Base-by-base conservation (phyloP, 352 stramenopile species). In the Phytophthora melonis region DNA sequence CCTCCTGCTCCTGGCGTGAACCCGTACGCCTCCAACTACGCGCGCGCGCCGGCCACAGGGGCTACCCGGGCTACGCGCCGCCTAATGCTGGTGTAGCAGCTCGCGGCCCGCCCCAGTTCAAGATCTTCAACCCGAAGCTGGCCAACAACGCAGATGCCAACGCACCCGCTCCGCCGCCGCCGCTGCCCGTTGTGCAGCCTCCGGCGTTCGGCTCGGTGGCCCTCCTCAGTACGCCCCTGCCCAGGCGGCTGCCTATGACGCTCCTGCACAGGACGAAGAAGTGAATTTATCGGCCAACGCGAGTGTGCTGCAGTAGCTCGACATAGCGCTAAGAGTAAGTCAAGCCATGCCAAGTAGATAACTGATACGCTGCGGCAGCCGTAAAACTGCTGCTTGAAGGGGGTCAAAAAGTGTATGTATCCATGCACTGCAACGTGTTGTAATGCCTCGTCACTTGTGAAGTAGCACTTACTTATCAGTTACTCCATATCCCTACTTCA, bases 121-220 rank as follows among this genome's bases (percentile, higher is more conserved):
- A 95, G 80, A 96, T 96, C 69, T 96, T 96, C 53, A 96, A 94
- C 66, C 89, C 89, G 13, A 91, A 91, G 71, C 63, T 91, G 19
- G 81, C 82, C n/a, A 58, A 69, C 9, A 80, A 68, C 45, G 78
- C 79, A 43, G 74, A 79, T 16, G 47, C 66, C 34, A 71, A 56
- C 23, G 36, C 49, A 71, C 58, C 67, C 14, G 52, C 68, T 59
- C 23, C 23, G 23, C 23, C 23, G 1, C 25, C 25, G 27, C 63
- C 56, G 65, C 70, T 8, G 27, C 66, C 55, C 1, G 30, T 53
- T 19, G 25, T 49, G 32, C 64, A 80, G 19, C 21, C 67, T 30
- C 66, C 75, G 4, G 70, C 75, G 13, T 85, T 81, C 36, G 78
- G 81, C 30, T 66, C 72, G 25, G 57, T 63, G 18, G 45, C 63